Percentiles rank a stretch among this genome's conserved stretches.
These are phyloP conservation scores for Batkoa obscura DNA, from an alignment of 371 early-diverging fungal genomes.

Conservation along the genomic window DNA sequence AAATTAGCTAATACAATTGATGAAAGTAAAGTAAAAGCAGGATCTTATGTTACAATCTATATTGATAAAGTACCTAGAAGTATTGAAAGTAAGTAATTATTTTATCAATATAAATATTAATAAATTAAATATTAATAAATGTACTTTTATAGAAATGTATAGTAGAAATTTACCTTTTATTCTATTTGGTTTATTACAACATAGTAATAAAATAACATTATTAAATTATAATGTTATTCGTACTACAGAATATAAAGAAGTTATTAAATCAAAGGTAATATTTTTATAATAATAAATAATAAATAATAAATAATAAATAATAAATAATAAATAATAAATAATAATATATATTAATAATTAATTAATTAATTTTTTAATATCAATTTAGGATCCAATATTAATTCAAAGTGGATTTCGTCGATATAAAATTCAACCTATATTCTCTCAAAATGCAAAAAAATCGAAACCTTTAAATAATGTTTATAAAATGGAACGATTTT, in stretches of 20 bases:
- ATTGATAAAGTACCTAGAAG: slow-evolving; percentile 45
- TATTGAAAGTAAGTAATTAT: slow-evolving; percentile 23
- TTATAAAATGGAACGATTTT: slow-evolving; percentile 86
- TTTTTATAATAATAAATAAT: neutral
- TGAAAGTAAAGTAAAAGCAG: slow-evolving; percentile 24
- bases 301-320: too few relatives aligned
- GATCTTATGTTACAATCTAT: slow-evolving; percentile 40
- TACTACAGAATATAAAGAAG: slow-evolving; percentile 41
- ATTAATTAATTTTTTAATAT: slow-evolving; percentile 12
- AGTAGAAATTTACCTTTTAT: slow-evolving; percentile 43
- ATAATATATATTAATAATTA: too few relatives aligned
- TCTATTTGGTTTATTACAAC: slow-evolving; percentile 68
- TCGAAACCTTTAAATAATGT: slow-evolving; percentile 69
- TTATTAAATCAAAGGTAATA: slow-evolving; percentile 44
- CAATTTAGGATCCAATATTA: slow-evolving; percentile 56
- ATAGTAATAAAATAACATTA: slow-evolving; percentile 85
- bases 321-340: too few relatives aligned
- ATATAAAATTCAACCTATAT: slow-evolving; percentile 61
- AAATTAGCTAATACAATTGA: slow-evolving; percentile 17
- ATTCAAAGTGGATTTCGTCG: slow-evolving; percentile 77
- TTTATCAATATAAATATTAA: neutral
- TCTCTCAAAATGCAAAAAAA: slow-evolving; percentile 63
- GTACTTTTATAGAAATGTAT: too few relatives aligned
- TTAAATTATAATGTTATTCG: slow-evolving; percentile 59
- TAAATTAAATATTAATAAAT: neutral